Conservation (phyloP, 208 protist genomes). For the Crithidia mellificae region DNA sequence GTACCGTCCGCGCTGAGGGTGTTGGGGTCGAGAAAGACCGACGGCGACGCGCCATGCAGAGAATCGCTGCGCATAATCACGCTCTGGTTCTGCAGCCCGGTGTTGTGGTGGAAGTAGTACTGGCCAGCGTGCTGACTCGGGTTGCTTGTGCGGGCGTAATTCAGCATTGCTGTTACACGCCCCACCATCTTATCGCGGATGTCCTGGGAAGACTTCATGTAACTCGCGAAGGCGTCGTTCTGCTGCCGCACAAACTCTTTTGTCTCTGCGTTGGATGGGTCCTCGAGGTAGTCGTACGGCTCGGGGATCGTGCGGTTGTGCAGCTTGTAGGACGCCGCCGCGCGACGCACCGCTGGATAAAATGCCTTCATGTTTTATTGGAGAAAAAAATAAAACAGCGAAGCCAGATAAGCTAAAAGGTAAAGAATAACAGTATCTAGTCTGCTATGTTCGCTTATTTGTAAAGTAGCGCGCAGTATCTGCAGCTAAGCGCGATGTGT, state of each 20-base stretch:
- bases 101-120: constrained; percentile 93
- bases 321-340: constrained; percentile 60
- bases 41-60: constrained; percentile 28
- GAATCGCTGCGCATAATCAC: constrained; percentile 61
- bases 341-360: constrained; percentile 67
- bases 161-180: constrained; percentile 49
- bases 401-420: no score
- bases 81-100: constrained; percentile 91
- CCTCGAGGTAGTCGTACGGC: constrained; percentile 94
- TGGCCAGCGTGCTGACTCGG: constrained; percentile 58
- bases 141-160: constrained; percentile 82
- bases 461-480: no score
- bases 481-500: no score
- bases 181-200: constrained; percentile 66
- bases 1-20: constrained; percentile 86
- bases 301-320: constrained; percentile 80
- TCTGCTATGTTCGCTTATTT: no score
- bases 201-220: constrained; percentile 57
- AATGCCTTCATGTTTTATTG: constrained; percentile 33
- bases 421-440: no score
- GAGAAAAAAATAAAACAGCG: not conserved
- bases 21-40: constrained; percentile 93
- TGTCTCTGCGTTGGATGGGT: constrained; percentile 83
- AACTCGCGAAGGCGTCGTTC: constrained; percentile 69
- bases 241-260: constrained; percentile 88